Conservation (phyloP, 352 stramenopile genomes). For the Phytophthora pistaciae region DNA sequence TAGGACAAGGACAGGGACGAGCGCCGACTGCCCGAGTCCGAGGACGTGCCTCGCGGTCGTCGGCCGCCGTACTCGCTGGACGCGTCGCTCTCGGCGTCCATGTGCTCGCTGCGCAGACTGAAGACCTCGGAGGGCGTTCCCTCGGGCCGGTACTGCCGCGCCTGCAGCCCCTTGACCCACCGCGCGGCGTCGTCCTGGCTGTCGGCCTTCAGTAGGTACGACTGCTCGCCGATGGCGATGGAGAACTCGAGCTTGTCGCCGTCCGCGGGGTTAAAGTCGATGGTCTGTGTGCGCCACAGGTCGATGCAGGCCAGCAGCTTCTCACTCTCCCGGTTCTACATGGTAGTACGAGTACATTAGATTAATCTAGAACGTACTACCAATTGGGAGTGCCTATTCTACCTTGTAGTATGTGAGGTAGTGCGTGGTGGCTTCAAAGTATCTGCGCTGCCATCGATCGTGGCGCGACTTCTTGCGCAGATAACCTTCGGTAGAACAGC, state of each 20-base stretch:
- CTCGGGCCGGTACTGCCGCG: constrained; percentile 77
- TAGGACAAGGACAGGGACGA: constrained; percentile 52
- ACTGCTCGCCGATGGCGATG: constrained; percentile 88
- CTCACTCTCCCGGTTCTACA: constrained; percentile 83
- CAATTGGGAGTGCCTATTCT: neutral
- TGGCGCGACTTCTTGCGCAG: constrained; percentile 94
- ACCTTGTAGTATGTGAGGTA: constrained; percentile 99
- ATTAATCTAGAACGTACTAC: neutral
- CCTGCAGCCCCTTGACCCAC: constrained; percentile 65
- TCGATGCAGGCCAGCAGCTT: constrained; percentile 91
- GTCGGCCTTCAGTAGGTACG: constrained; percentile 86
- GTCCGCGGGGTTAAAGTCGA: constrained; percentile 72
- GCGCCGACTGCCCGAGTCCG: constrained; percentile 55
- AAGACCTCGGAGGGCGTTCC: constrained; percentile 82
- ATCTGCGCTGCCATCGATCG: constrained; percentile 96
- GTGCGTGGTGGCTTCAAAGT: constrained; percentile 98
- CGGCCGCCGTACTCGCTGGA: constrained; percentile 79
- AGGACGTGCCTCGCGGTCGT: constrained; percentile 46
- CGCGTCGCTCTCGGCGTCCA: constrained; percentile 85
- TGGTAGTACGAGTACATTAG: neutral
- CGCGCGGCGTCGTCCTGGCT: constrained; percentile 68
- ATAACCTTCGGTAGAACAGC: constrained; percentile 65
- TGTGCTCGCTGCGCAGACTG: constrained; percentile 82
- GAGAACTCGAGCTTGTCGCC: constrained; percentile 78
- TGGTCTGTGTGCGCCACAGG: constrained; percentile 86